phyloP scores from a whole-genome alignment of 495 filamentous ascomycete species.

The Penicillium goetzii region DNA sequence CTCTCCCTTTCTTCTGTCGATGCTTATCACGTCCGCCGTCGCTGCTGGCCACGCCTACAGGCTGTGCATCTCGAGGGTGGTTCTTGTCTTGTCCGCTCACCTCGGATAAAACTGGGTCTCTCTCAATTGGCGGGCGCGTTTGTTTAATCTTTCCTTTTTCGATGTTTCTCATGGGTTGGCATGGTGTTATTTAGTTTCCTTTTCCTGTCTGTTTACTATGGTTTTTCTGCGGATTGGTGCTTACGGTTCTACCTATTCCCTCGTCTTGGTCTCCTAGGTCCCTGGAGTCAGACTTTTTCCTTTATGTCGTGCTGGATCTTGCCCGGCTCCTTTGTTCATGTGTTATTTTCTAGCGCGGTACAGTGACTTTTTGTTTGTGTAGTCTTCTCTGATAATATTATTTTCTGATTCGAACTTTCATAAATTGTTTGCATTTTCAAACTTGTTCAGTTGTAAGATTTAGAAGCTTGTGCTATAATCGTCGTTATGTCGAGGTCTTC shows the following conservation, averaged over 20 bases:
- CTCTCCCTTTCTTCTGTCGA: constrained; percentile 31
- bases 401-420: constrained; percentile 7
- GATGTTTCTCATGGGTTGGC: constrained; percentile 19
- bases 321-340: constrained; percentile 9
- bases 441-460: not conserved
- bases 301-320: constrained; percentile 15
- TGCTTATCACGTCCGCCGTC: constrained; percentile 27
- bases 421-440: not conserved
- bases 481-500: not conserved
- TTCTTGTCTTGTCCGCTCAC: constrained; percentile 13
- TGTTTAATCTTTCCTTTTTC: constrained; percentile 12
- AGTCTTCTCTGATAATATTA: constrained; percentile 28
- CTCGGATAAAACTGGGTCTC: constrained; percentile 10
- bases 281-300: constrained; percentile 21
- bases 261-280: constrained; percentile 16
- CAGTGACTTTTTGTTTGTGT: constrained; percentile 21
- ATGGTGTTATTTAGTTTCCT: constrained; percentile 34
- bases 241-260: constrained; percentile 27
- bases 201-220: constrained; percentile 26
- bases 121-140: constrained; percentile 21
- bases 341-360: constrained; percentile 31
- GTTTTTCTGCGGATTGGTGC: constrained; percentile 27
- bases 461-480: too few relatives aligned
- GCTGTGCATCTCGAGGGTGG: not conserved
- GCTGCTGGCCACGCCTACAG: constrained; percentile 10